Base-by-base conservation (phyloP, 2,329 filamentous ascomycete species). In the Huntiella decipiens region DNA sequence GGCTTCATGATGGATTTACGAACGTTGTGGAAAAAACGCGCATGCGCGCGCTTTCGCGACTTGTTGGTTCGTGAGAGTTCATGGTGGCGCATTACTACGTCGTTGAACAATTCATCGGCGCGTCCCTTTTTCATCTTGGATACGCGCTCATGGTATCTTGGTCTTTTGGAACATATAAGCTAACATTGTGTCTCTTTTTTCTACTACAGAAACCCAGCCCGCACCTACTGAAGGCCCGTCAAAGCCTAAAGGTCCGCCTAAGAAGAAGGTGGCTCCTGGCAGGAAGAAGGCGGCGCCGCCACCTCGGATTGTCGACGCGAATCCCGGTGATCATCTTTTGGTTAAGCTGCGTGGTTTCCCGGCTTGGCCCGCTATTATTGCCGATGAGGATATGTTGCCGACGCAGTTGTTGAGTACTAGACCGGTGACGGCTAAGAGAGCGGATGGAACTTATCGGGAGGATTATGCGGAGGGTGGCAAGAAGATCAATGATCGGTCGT, bases 321-420 rank as follows among this genome's bases (percentile, higher is more conserved):
- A 93, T 66, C 83, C 91, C 4, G 91, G 92, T 54, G 81, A 96
- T 56, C 82, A 87, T 63, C 96, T 82, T 64, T 78, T 93, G 58
- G 85, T 92, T 52, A 83, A 87, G 61, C 77, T 98, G 62, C 94
- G 92, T 69, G 91, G 88, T 50, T 93, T 84, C 62, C 84, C 91
- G 31, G 79, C 84, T 35, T 98, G 91, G 91, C 91, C 91, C 12
- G 80, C 85, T 46, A 82, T 98, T 58, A 77, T 98, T 55, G 91
- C 84, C 60, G 86, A 94, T 58, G 88, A 98, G 61, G 78, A 80
- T 51, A 96, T 98, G 79, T 76, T 98, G 15, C 88, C 91, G 2
- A 69, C 77, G 48, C 76, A 71, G 11, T 72, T 98, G 17, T 64
- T 92, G 46, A 81, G 72, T 56, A 74, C 73, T 39, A 80, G 91